Percentiles rank a stretch among this genome's conserved stretches.
These are phyloP conservation scores for Meredithiella fracta DNA, from an alignment of 2,329 filamentous ascomycete genomes.

Conservation along the genomic window DNA sequence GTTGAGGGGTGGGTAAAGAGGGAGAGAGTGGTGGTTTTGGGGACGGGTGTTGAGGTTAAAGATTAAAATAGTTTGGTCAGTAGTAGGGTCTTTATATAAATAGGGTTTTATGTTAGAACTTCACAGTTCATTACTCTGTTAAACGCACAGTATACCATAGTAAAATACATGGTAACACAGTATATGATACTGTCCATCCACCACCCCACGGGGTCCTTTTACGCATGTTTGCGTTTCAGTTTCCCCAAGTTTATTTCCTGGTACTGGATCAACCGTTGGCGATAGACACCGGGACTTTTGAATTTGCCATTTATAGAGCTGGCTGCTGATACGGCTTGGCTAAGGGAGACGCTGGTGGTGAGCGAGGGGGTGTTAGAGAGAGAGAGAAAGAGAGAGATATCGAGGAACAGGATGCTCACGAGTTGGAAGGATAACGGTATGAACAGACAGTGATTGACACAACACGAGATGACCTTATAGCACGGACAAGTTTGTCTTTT, in stretches of 20 bases:
- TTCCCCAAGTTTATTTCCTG: neutral
- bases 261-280: neutral
- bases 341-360: neutral
- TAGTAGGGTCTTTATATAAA: neutral
- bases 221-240: neutral
- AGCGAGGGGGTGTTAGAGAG: neutral
- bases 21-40: slow-evolving; percentile 7
- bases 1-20: slow-evolving; percentile 2
- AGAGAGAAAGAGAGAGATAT: neutral
- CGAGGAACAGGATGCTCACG: neutral
- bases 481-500: no score
- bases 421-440: no score
- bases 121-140: no score
- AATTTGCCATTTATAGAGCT: neutral
- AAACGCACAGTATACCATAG: no score
- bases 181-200: neutral
- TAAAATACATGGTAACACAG: no score
- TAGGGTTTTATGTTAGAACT: neutral
- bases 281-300: neutral
- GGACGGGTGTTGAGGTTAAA: neutral
- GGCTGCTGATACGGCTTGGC: neutral
- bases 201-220: no score
- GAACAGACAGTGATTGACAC: no score
- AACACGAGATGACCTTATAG: no score
- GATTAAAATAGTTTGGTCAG: no score